These are phyloP conservation scores for Fusarium pininemorale DNA, from an alignment of 2,329 filamentous ascomycete species.

Conservation along the genomic window DNA sequence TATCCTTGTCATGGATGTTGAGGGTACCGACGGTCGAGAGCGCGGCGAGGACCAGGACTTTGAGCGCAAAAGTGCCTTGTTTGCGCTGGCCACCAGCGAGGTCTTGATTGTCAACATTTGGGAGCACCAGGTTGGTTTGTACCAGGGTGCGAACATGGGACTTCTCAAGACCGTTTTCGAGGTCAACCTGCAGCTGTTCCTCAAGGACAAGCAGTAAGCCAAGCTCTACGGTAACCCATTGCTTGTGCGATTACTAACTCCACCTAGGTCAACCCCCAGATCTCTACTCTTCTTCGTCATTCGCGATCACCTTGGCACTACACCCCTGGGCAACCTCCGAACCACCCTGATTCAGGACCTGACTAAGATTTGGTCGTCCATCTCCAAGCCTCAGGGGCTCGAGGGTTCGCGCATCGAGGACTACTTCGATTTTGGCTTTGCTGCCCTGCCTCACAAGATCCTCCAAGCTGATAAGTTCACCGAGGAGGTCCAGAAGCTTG, in stretches of 20 bases:
- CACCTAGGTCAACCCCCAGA: conserved; percentile 77
- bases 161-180: conserved; percentile 98
- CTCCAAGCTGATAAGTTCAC: conserved; percentile 92
- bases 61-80: conserved; percentile 96
- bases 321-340: conserved; percentile 88
- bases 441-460: conserved; percentile 95
- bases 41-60: conserved; percentile 98
- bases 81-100: conserved; percentile 96
- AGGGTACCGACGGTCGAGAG: conserved; percentile 96
- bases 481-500: conserved; percentile 80
- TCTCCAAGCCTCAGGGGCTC: conserved; percentile 89
- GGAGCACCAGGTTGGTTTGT: conserved; percentile 98
- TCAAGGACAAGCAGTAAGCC: conserved; percentile 90
- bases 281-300: conserved; percentile 99
- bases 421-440: conserved; percentile 98
- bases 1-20: conserved; percentile 98
- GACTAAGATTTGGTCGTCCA: conserved; percentile 88
- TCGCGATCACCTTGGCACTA: conserved; percentile 93
- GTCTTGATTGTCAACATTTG: conserved; percentile 99
- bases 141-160: conserved; percentile 99
- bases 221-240: background rate
- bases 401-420: conserved; percentile 92
- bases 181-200: conserved; percentile 95
- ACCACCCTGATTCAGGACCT: conserved; percentile 92
- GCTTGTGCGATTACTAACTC: conserved; percentile 33